Conservation (phyloP, 2,329 filamentous ascomycete species). For the Paracoccidioides lutzii region DNA sequence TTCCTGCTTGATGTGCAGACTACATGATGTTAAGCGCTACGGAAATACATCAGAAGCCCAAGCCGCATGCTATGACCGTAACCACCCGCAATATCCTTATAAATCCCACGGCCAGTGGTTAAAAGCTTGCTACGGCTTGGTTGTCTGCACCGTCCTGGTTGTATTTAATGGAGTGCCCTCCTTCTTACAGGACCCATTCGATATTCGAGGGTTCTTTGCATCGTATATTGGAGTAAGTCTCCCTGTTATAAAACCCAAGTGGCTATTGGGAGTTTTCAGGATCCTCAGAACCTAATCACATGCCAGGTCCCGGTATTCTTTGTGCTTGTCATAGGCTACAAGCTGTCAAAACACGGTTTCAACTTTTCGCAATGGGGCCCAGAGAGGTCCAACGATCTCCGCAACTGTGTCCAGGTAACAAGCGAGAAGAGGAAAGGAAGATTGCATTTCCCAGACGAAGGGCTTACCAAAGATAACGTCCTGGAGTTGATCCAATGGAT, state of each 20-base stretch:
- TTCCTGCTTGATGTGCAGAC: conserved; percentile 13
- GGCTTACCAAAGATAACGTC: conserved; percentile 20
- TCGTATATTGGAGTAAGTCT: conserved; percentile 30
- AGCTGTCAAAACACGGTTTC: conserved; percentile 26
- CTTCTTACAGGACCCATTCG: conserved; percentile 20
- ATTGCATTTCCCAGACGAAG: conserved; percentile 25
- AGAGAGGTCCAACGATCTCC: conserved; percentile 25
- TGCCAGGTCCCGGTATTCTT: conserved; percentile 26
- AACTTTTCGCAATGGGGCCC: conserved; percentile 23
- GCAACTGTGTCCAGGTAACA: conserved; percentile 26
- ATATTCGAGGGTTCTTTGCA: conserved; percentile 25
- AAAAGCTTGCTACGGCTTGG: conserved; percentile 17
- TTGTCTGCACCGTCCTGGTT: conserved; percentile 12
- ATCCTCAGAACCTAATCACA: neutral
- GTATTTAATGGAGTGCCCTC: conserved; percentile 14
- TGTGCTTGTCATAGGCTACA: conserved; percentile 27
- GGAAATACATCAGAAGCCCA: conserved; percentile 25
- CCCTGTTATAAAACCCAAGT: neutral
- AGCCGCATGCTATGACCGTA: conserved; percentile 13
- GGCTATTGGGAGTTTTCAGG: neutral
- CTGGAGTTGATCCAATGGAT: conserved; percentile 22
- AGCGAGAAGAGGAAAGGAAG: conserved; percentile 23
- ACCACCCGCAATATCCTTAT: conserved; percentile 18
- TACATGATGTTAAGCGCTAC: conserved; percentile 28
- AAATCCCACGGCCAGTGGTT: conserved; percentile 19